Evolutionary conservation across 495 filamentous ascomycete genomes (phyloP).

Genomic region (Cudoniella acicularis): DNA sequence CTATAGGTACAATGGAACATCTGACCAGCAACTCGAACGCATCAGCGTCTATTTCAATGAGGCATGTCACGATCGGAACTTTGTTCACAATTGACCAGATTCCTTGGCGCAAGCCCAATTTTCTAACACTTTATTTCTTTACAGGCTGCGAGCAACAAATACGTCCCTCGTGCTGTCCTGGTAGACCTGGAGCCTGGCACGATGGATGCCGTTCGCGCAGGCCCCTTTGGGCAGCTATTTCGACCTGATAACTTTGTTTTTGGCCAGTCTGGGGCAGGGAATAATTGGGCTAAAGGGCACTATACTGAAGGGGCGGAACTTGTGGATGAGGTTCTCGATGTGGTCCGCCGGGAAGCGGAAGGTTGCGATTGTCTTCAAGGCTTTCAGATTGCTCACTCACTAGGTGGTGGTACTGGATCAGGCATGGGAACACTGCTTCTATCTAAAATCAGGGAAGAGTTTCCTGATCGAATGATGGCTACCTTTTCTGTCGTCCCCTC

Average conservation of each 20-base stretch:
- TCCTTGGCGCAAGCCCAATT: not conserved
- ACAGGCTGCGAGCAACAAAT: slow-evolving; percentile 94
- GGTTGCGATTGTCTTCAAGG: slow-evolving; percentile 99
- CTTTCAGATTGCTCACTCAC: slow-evolving; percentile 99
- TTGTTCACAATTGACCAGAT: too few species aligned
- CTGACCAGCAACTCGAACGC: slow-evolving; percentile 97
- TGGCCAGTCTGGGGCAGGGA: slow-evolving; percentile 98
- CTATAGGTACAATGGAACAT: slow-evolving; percentile 88
- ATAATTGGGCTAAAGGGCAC: slow-evolving; percentile 99
- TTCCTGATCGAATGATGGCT: slow-evolving; percentile 99
- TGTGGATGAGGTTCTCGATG: slow-evolving; percentile 96
- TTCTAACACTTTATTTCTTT: slow-evolving; percentile 13
- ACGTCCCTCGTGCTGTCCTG: slow-evolving; percentile 97
- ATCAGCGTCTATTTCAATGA: slow-evolving; percentile 99
- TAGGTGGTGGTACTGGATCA: slow-evolving; percentile 99
- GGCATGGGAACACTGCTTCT: slow-evolving; percentile 99
- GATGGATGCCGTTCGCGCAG: slow-evolving; percentile 99
- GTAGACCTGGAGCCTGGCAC: slow-evolving; percentile 98
- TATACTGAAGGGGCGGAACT: slow-evolving; percentile 99
- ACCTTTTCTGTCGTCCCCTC: slow-evolving; percentile 99
- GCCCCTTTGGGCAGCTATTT: slow-evolving; percentile 99
- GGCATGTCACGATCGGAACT: too few species aligned
- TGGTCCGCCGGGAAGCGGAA: slow-evolving; percentile 98
- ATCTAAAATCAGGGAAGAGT: slow-evolving; percentile 99
- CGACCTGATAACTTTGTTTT: slow-evolving; percentile 99